A percentile compares a stretch with the other conserved stretches of the same genome.
These are phyloP conservation scores for Eucalyptus grandis DNA, from an alignment of 345 rosid genomes.

Conservation along the genomic window DNA sequence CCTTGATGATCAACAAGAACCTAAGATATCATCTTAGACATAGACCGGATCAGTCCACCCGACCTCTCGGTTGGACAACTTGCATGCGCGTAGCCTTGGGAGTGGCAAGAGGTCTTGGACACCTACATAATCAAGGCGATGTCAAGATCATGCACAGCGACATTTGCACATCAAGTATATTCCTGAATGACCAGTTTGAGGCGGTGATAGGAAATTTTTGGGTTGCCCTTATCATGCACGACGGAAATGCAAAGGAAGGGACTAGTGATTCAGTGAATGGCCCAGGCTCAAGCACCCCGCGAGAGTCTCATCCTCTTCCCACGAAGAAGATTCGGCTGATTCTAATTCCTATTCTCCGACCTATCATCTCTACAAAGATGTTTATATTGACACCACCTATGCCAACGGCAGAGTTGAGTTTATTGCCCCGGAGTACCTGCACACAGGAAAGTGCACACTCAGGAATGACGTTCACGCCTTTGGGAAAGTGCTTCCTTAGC, in stretches of 20 bases:
- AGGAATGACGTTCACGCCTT: neutral
- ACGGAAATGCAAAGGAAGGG: neutral
- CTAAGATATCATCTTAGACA: neutral
- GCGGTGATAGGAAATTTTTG: neutral
- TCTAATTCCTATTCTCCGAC: neutral
- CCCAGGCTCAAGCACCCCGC: neutral
- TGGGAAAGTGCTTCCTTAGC: neutral
- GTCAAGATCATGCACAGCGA: neutral
- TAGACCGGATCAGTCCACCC: neutral
- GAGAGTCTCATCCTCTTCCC: neutral
- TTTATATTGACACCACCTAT: neutral
- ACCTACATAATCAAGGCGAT: neutral
- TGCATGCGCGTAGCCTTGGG: neutral
- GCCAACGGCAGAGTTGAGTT: neutral
- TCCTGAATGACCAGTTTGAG: neutral
- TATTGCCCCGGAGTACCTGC: neutral
- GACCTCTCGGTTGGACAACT: neutral
- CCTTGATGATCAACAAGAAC: neutral
- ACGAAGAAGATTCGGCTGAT: neutral
- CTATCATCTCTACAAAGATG: neutral
- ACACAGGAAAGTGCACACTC: neutral
- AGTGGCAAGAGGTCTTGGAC: neutral
- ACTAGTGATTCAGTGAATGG: neutral
- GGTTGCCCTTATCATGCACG: neutral
- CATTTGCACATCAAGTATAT: neutral